These are phyloP conservation scores for Astragalus membranaceus DNA, from an alignment of 306 rosid genomes.

Conservation along the genomic window DNA sequence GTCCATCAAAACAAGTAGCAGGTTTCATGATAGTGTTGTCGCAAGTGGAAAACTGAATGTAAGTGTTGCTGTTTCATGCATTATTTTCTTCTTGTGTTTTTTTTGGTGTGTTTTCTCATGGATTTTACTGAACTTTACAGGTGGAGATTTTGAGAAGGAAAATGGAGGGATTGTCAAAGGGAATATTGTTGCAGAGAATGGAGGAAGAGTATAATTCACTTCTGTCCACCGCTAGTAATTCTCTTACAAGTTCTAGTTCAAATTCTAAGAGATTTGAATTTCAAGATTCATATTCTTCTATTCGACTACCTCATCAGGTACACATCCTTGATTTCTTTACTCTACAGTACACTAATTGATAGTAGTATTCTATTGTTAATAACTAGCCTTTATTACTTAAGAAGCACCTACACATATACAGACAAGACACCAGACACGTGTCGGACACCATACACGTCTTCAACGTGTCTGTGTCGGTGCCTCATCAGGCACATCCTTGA, in stretches of 20 bases:
- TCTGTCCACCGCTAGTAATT: conserved; percentile 50
- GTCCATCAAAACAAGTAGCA: conserved; percentile 29
- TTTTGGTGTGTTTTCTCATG: conserved; percentile 9
- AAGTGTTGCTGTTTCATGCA: conserved; percentile 5
- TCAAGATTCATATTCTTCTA: conserved; percentile 36
- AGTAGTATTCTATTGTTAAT: neutral
- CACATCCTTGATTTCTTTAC: conserved; percentile 6
- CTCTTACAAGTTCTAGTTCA: conserved; percentile 51
- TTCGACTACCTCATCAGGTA: conserved; percentile 35
- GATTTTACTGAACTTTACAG: conserved; percentile 27
- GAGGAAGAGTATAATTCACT: conserved; percentile 85
- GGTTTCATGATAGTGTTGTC: conserved; percentile 31
- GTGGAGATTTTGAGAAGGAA: conserved; percentile 81
- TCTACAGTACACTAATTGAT: conserved; percentile 10
- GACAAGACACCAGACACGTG: too few species aligned
- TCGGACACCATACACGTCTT: too few species aligned
- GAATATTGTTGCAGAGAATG: conserved; percentile 70
- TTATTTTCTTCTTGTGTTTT: neutral
- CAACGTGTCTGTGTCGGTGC: neutral
- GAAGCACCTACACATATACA: too few species aligned
- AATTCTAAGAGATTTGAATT: conserved; percentile 52
- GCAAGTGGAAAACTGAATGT: conserved; percentile 64
- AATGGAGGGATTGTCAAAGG: conserved; percentile 87
- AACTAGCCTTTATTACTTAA: neutral
- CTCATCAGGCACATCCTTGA: conserved; percentile 30